Evolutionary conservation across 768 basidiomycete genomes (phyloP).

Genomic region (Amanita inopinata): DNA sequence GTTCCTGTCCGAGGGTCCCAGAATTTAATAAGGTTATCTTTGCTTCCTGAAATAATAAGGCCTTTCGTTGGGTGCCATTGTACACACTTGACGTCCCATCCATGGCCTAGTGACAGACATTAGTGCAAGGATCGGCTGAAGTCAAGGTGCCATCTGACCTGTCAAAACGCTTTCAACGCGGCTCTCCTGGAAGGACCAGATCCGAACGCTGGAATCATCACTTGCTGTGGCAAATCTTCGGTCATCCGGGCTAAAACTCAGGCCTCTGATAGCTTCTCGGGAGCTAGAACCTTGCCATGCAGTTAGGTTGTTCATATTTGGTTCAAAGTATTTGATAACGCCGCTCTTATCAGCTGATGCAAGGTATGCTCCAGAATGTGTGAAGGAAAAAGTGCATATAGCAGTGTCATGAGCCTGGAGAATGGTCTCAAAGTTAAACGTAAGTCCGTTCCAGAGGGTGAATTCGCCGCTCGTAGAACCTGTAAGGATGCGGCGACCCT

Average conservation of each 20-base stretch:
- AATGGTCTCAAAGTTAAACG: slow-evolving; percentile 99
- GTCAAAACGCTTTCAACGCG: slow-evolving; percentile 82
- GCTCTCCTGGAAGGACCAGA: slow-evolving; percentile 93
- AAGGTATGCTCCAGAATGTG: slow-evolving; percentile 88
- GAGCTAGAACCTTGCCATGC: slow-evolving; percentile 80
- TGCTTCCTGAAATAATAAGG: slow-evolving; percentile 87
- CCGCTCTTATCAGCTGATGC: slow-evolving; percentile 90
- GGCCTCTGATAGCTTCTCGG: slow-evolving; percentile 88
- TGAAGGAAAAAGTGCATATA: slow-evolving; percentile 83
- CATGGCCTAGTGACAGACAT: slow-evolving; percentile 56
- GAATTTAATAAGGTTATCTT: slow-evolving; percentile 98
- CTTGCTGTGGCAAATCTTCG: slow-evolving; percentile 88
- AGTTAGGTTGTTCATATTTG: slow-evolving; percentile 97
- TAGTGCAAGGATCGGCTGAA: neutral
- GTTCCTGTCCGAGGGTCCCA: slow-evolving; percentile 97
- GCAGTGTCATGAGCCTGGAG: slow-evolving; percentile 97
- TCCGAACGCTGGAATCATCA: slow-evolving; percentile 88
- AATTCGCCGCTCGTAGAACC: slow-evolving; percentile 97
- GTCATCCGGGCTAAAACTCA: slow-evolving; percentile 91
- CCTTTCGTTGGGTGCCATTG: slow-evolving; percentile 99
- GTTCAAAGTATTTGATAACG: slow-evolving; percentile 97
- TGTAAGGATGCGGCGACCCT: slow-evolving; percentile 86
- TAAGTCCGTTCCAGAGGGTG: slow-evolving; percentile 97
- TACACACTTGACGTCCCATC: slow-evolving; percentile 97
- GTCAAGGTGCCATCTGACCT: slow-evolving; percentile 34